Conservation (phyloP, 495 filamentous ascomycete genomes). For the Aspergillus cavernicola region DNA sequence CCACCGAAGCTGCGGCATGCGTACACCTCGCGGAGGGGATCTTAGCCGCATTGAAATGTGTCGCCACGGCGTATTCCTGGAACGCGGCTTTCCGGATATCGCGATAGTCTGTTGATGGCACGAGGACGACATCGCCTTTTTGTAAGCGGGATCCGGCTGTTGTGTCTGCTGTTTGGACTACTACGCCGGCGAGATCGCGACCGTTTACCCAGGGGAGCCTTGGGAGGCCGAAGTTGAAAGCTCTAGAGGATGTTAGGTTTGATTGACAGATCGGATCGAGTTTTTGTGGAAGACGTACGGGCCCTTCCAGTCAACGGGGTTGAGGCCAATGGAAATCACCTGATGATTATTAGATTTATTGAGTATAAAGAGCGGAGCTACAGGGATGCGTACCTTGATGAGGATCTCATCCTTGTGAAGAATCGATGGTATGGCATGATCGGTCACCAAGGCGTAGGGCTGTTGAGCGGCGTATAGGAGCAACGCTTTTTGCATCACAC, state of each 20-base stretch:
- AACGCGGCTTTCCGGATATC: conserved; percentile 66
- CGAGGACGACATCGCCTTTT: conserved; percentile 56
- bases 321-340: conserved; percentile 58
- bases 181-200: conserved; percentile 57
- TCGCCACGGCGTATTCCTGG: conserved; percentile 63
- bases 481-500: conserved; percentile 28
- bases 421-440: conserved; percentile 48
- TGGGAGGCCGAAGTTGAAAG: conserved; percentile 64
- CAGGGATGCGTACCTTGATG: conserved; percentile 38
- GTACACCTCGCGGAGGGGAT: conserved; percentile 46
- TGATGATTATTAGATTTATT: conserved; percentile 15
- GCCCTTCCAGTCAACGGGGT: conserved; percentile 72
- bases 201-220: conserved; percentile 63
- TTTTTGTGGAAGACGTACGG: conserved; percentile 42
- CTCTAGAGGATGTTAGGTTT: conserved; percentile 27
- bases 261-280: not conserved
- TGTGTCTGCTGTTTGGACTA: conserved; percentile 44
- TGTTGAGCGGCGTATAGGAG: conserved; percentile 34
- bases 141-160: conserved; percentile 38
- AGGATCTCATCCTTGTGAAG: conserved; percentile 50
- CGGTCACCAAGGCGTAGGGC: conserved; percentile 38
- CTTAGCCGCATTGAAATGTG: conserved; percentile 58
- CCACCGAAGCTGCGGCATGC: conserved; percentile 54
- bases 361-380: too few relatives aligned
- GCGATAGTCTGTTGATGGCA: conserved; percentile 67